Conservation (phyloP, 2,329 filamentous ascomycete species). For the Fusarium burgessii region DNA sequence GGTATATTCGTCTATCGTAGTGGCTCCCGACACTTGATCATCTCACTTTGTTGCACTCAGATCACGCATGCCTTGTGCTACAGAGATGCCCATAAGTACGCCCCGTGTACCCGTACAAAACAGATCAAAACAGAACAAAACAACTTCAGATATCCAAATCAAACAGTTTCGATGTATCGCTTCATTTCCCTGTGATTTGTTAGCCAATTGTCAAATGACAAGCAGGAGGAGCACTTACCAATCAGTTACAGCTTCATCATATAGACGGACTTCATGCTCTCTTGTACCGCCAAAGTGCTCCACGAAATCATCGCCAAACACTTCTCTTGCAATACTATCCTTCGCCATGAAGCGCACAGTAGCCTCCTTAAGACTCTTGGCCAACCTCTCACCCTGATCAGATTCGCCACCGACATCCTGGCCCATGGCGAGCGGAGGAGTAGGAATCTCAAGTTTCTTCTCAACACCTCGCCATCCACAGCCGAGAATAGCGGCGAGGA, state of each 20-base stretch:
- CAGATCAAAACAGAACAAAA: slow-evolving; percentile 9
- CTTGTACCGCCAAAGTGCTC: slow-evolving; percentile 94
- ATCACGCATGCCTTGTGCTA: slow-evolving; percentile 18
- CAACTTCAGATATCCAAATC: slow-evolving; percentile 33
- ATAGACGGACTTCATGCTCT: slow-evolving; percentile 89
- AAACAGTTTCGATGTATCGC: slow-evolving; percentile 82
- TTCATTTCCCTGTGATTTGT: slow-evolving; percentile 73
- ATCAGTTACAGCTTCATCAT: slow-evolving; percentile 97
- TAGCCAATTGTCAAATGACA: background rate
- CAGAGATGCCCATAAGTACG: slow-evolving; percentile 31
- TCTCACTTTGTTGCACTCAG: slow-evolving; percentile 11
- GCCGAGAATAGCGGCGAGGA: slow-evolving; percentile 86
- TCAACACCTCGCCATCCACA: slow-evolving; percentile 92
- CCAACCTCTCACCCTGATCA: slow-evolving; percentile 81
- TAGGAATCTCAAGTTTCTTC: slow-evolving; percentile 86
- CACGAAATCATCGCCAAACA: slow-evolving; percentile 95
- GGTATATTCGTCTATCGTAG: slow-evolving; percentile 39
- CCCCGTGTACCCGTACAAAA: slow-evolving; percentile 23
- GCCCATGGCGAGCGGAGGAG: slow-evolving; percentile 86
- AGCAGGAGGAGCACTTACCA: slow-evolving; percentile 71
- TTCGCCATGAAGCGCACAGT: slow-evolving; percentile 80
- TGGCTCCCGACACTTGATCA: slow-evolving; percentile 13
- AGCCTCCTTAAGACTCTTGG: slow-evolving; percentile 87
- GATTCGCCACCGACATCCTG: slow-evolving; percentile 79
- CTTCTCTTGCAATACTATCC: slow-evolving; percentile 89